These are phyloP conservation scores for Arabidopsis hybrid DNA, from an alignment of 441 rosid species.

Conservation along the genomic window DNA sequence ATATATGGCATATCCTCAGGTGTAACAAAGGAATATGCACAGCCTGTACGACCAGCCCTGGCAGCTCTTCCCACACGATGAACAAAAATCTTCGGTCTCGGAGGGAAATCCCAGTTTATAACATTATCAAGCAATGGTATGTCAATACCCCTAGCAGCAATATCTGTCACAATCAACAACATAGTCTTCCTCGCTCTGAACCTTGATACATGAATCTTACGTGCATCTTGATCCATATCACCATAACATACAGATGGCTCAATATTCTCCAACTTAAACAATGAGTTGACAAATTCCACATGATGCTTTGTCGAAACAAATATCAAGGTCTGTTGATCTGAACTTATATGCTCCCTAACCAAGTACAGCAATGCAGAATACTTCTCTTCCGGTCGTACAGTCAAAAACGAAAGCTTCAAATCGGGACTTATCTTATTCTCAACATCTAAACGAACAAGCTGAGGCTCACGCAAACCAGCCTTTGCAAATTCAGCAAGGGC, in stretches of 20 bases:
- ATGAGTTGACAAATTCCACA: slow-evolving; percentile 83
- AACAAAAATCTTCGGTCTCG: slow-evolving; percentile 91
- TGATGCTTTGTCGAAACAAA: slow-evolving; percentile 98
- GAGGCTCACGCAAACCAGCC: slow-evolving; percentile 95
- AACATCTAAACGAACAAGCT: slow-evolving; percentile 88
- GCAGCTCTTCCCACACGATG: slow-evolving; percentile 97
- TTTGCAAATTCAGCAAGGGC: slow-evolving; percentile 96
- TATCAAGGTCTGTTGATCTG: slow-evolving; percentile 81
- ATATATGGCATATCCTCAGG: slow-evolving; percentile 89
- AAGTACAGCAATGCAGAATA: slow-evolving; percentile 82
- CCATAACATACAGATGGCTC: slow-evolving; percentile 93
- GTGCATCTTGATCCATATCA: slow-evolving; percentile 99
- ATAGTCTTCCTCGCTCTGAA: slow-evolving; percentile 86
- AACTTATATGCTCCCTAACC: slow-evolving; percentile 78
- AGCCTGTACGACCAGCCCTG: slow-evolving; percentile 92
- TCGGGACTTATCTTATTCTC: slow-evolving; percentile 97
- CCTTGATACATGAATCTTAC: slow-evolving; percentile 85
- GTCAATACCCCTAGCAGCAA: slow-evolving; percentile 98
- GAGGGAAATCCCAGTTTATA: slow-evolving; percentile 97
- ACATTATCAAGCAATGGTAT: slow-evolving; percentile 98
- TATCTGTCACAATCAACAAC: slow-evolving; percentile 92
- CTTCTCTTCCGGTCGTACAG: slow-evolving; percentile 89
- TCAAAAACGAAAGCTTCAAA: slow-evolving; percentile 69
- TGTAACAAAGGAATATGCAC: slow-evolving; percentile 90
- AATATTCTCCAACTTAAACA: slow-evolving; percentile 85